Evolutionary conservation across 352 stramenopile species (phyloP), one percentile per base, ranked within the genome.

Genomic region (Phytophthora cactorum): DNA sequence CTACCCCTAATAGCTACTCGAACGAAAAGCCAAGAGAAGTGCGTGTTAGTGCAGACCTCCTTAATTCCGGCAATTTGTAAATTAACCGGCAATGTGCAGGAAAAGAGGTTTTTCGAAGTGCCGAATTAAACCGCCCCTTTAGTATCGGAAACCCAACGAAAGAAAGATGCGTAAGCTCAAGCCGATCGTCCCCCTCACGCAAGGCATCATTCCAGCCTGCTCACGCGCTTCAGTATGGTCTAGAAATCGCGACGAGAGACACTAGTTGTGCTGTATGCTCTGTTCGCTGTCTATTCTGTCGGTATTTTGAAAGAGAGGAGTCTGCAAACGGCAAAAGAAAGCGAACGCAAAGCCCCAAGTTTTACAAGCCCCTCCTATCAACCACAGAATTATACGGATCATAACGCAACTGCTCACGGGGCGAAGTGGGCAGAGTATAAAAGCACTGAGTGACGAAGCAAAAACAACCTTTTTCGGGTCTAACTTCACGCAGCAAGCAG

Each of bases 151-250:
- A 10, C 17, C 15, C 11, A 46, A 46, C 36, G 39, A 8, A 6
- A 1, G 15, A 25, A 25, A 17, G 11, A 46, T 46, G 39, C 11
- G 39, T 5, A 22, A 32, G 31, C 31, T 56, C 15, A 46, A 56
- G 17, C 50, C 29, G 4, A 56, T 29, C 50, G 50, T 46, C 52
- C 14, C 36, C 52, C 22, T 36, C 36, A 4, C 52, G 52, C 11
- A 49, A 47, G 11, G 32, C 52, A 49, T 34, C 52, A 4, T 58
- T 49, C 36, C 52, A 58, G 11, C 52, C 52, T 7, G 34, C 52
- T 8, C 34, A 58, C 6, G 22, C 34, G n/a, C 4, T 58, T 5
- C 52, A 49, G 7, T 58, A 58, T 49, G 52, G 52, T 10, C 32
- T 58, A 14, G 22, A 12, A 27, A 15, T 58, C 8, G 36, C 3